Evolutionary conservation across 208 protist genomes (phyloP), one percentile per base, ranked within the genome.

Genomic region (Crithidia sp.): DNA sequence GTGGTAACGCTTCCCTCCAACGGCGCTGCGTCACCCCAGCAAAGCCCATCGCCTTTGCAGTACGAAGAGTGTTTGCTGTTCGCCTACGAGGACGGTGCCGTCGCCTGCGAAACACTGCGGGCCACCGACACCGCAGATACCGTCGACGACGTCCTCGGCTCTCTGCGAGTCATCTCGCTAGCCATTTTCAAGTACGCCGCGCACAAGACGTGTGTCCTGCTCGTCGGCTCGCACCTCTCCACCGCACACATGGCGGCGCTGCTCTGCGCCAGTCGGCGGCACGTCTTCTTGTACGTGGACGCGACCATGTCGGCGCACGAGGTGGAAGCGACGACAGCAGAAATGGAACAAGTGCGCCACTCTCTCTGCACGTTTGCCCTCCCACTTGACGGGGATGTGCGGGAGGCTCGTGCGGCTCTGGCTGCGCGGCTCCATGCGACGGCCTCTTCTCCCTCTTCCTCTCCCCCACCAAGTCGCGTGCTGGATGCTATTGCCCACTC

Each of bases 41-140:
- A 17, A 8, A 37, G 10, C 54, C 10, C 28, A 28, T 28, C 28
- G 28, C 52, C 70, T 19, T 43, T 64, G 53, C 81, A 73, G 57
- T 82, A 75, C 58, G 72, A 81, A 40, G 77, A 91, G 65, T 94
- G 89, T 68, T 76, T 92, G 40, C 59, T 94, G 16, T 89, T 94
- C 71, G 85, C 75, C 44, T 80, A 68, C 53, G 87, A 92, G 40
- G 76, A 71, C 60, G 65, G 57, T 28, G 69, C 85, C 2, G 74
- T 88, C 5, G 68, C 68, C 28, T 83, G 77, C 54, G 74, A 83
- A 54, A 77, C 70, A 10, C 76, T 86, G 41, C 59, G 73, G 9
- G 56, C 72, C 8, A 57, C 19, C 19, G 71, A 79, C 49, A 41
- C 68, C 2, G 45, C 67, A 5, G 63, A 47, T 5, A 60, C 67